Conservation (phyloP, 2,329 filamentous ascomycete genomes). For the Ophiostoma angusticollis region DNA sequence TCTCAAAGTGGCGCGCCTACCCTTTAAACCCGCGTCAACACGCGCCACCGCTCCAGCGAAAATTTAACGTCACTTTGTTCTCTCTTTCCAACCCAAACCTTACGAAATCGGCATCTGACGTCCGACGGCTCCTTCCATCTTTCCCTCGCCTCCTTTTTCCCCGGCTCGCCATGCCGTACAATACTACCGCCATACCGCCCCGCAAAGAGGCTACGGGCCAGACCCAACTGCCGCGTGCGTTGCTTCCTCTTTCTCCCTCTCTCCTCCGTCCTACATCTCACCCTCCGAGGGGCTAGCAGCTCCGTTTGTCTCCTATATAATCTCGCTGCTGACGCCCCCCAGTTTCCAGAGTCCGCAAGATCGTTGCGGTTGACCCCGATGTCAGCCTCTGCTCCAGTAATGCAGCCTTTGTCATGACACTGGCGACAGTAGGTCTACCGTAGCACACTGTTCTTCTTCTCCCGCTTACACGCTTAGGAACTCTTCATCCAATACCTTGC, state of each 20-base stretch:
- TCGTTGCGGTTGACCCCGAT: conserved; percentile 78
- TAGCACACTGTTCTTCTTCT: background rate
- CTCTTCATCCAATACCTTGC: conserved; percentile 92
- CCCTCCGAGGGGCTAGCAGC: too few relatives aligned
- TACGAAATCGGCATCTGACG: background rate
- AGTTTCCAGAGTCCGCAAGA: conserved; percentile 96
- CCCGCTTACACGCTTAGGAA: conserved; percentile 41
- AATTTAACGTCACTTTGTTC: conserved; percentile 1
- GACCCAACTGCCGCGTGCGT: conserved; percentile 69
- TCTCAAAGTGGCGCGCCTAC: background rate
- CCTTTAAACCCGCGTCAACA: background rate
- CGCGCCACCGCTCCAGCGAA: background rate
- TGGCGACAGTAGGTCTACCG: conserved; percentile 55
- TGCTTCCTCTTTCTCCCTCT: background rate
- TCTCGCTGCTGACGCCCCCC: too few relatives aligned
- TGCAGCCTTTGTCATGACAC: conserved; percentile 82
- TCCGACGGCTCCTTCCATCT: background rate
- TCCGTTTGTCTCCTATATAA: too few relatives aligned
- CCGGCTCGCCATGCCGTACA: conserved; percentile 61
- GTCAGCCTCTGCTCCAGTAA: conserved; percentile 81
- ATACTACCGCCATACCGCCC: conserved; percentile 70
- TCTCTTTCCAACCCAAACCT: background rate
- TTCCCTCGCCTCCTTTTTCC: background rate
- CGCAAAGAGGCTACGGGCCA: conserved; percentile 74
- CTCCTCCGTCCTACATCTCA: background rate